Percentiles rank a stretch among this genome's conserved stretches.
Evolutionary conservation across 495 filamentous ascomycete species (phyloP).

Genomic region (Venustampulla echinocandica): DNA sequence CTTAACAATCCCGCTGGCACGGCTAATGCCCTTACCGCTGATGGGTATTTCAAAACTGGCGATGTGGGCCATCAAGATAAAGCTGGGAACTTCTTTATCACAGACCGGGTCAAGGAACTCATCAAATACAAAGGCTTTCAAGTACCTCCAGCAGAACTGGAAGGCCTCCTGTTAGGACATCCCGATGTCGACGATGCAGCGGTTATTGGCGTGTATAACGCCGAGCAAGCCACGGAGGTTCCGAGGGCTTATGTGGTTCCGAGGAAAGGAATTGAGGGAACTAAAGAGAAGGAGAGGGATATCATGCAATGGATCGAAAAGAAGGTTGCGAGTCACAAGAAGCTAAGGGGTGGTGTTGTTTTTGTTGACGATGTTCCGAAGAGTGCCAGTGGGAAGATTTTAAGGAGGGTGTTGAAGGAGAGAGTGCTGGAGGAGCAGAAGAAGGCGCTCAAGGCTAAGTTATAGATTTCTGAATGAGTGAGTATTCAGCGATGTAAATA

Average conservation of each 20-base stretch:
- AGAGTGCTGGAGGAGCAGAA: constrained; percentile 23
- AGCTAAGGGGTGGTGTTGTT: constrained; percentile 66
- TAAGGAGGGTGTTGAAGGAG: constrained; percentile 55
- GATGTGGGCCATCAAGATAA: constrained; percentile 53
- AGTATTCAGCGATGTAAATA: no score
- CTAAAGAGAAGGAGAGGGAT: constrained; percentile 48
- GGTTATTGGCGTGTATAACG: constrained; percentile 71
- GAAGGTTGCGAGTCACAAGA: constrained; percentile 55
- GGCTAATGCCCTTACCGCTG: constrained; percentile 51
- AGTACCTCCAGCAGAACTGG: constrained; percentile 80
- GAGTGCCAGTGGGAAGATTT: constrained; percentile 75
- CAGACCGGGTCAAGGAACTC: constrained; percentile 82
- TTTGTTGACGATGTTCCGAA: constrained; percentile 80
- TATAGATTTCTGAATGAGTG: no score
- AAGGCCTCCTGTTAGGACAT: constrained; percentile 66
- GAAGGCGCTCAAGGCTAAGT: constrained; percentile 7
- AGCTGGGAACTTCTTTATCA: constrained; percentile 60
- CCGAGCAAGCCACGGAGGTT: constrained; percentile 65
- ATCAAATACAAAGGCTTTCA: constrained; percentile 92
- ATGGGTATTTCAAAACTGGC: constrained; percentile 81
- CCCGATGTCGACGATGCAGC: constrained; percentile 72
- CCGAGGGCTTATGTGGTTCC: constrained; percentile 77
- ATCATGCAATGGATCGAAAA: constrained; percentile 53
- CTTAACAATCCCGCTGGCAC: constrained; percentile 61
- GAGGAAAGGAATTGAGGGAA: constrained; percentile 37